phyloP scores from a whole-genome alignment of 352 stramenopile species.

The Phytophthora parvispora region DNA sequence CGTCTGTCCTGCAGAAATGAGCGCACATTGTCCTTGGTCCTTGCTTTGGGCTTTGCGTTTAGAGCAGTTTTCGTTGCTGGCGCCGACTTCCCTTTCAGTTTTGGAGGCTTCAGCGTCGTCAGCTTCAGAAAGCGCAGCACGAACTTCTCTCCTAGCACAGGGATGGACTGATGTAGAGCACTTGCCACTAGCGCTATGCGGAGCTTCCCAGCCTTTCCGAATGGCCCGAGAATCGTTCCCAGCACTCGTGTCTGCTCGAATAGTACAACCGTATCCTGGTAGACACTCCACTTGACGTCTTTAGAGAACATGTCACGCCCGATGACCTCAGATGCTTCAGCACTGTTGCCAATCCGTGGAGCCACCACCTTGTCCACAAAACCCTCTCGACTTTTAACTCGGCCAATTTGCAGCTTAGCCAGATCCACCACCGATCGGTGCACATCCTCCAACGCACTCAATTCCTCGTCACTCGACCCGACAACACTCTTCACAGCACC shows the following conservation, averaged over 20 bases:
- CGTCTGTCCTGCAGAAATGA: constrained; percentile 53
- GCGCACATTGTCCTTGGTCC: constrained; percentile 1
- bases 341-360: constrained; percentile 8
- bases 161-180: background rate
- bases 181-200: constrained; percentile 43
- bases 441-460: constrained; percentile 8
- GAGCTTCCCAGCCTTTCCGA: constrained; percentile 89
- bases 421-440: constrained; percentile 34
- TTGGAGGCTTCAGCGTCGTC: constrained; percentile 45
- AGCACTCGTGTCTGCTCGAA: constrained; percentile 49
- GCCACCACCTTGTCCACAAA: constrained; percentile 66
- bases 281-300: constrained; percentile 77
- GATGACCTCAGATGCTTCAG: constrained; percentile 46
- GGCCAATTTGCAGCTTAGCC: constrained; percentile 55
- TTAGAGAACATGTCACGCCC: constrained; percentile 85
- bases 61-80: background rate
- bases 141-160: constrained; percentile 50
- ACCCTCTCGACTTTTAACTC: constrained; percentile 69
- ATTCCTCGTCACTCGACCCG: constrained; percentile 20
- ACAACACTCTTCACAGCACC: constrained; percentile 60
- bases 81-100: constrained; percentile 24
- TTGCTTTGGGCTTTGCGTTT: constrained; percentile 3
- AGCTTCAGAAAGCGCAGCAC: constrained; percentile 77
- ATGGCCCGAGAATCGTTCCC: constrained; percentile 70
- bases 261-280: constrained; percentile 55